Conservation (phyloP, 768 basidiomycete species). For the Crucibulum laeve region DNA sequence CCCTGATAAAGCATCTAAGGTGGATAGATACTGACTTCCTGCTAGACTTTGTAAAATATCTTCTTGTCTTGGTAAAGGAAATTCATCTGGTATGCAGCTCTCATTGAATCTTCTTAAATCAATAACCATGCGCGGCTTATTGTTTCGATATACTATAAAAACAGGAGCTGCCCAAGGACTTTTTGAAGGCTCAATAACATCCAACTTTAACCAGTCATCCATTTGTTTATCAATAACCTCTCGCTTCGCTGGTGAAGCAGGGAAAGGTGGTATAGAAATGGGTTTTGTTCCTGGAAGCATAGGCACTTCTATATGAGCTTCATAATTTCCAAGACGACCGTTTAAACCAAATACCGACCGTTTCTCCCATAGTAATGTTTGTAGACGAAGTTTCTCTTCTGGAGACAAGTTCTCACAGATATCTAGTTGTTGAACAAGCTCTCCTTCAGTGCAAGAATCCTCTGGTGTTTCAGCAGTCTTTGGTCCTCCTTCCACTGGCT, state of each 20-base stretch:
- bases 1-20: slow-evolving; percentile 18
- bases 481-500: slow-evolving; percentile 21
- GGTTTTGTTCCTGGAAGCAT: slow-evolving; percentile 19
- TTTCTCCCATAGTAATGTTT: slow-evolving; percentile 11
- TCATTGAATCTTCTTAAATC: slow-evolving; percentile 24
- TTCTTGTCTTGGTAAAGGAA: slow-evolving; percentile 18
- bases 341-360: slow-evolving; percentile 26
- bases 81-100: slow-evolving; percentile 16
- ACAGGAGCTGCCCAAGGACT: slow-evolving; percentile 29
- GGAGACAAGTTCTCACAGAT: slow-evolving; percentile 4
- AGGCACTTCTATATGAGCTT: slow-evolving; percentile 16
- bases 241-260: slow-evolving; percentile 19
- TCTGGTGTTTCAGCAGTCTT: slow-evolving; percentile 19
- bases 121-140: slow-evolving; percentile 27
- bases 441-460: slow-evolving; percentile 7
- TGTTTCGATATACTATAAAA: slow-evolving; percentile 27
- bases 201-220: slow-evolving; percentile 22
- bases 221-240: slow-evolving; percentile 23
- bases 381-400: slow-evolving; percentile 1
- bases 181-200: slow-evolving; percentile 31
- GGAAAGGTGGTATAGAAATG: slow-evolving; percentile 19
- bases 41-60: slow-evolving; percentile 22
- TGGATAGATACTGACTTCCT: slow-evolving; percentile 24
- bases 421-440: slow-evolving; percentile 5
- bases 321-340: slow-evolving; percentile 22